Percentiles rank a stretch among this genome's conserved stretches.
These are phyloP conservation scores for Davidsoniella neocaledoniae DNA, from an alignment of 2,329 filamentous ascomycete genomes.

Conservation along the genomic window DNA sequence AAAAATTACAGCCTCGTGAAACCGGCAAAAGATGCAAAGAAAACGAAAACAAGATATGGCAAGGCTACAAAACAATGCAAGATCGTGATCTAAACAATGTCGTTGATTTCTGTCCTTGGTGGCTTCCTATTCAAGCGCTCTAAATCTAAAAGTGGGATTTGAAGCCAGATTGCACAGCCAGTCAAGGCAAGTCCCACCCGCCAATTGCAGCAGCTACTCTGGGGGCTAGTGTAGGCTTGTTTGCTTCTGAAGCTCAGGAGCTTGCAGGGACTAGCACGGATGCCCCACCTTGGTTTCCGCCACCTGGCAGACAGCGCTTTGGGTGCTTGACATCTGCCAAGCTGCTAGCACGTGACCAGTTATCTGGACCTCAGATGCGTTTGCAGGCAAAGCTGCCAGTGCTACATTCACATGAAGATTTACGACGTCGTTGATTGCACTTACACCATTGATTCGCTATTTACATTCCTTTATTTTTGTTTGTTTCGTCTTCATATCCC, in stretches of 20 bases:
- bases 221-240: neutral
- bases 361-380: constrained; percentile 1
- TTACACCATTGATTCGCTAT: neutral
- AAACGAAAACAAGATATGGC: constrained; percentile 1
- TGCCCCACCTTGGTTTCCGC: neutral
- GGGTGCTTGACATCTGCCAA: neutral
- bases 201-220: constrained; percentile 1
- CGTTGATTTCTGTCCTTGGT: neutral
- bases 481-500: neutral
- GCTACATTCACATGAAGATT: neutral
- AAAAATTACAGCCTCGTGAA: neutral
- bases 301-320: neutral
- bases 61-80: neutral
- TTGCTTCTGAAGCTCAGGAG: neutral
- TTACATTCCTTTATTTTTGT: neutral
- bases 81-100: neutral
- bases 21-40: constrained; percentile 5
- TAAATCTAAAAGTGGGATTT: constrained; percentile 17
- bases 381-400: neutral
- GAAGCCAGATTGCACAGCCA: constrained; percentile 29
- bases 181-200: constrained; percentile 1
- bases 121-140: neutral
- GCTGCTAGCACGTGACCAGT: constrained; percentile 4
- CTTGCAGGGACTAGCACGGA: neutral
- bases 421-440: neutral